Base-by-base conservation (phyloP, 257 asterid species). In the Lycium barbarum region DNA sequence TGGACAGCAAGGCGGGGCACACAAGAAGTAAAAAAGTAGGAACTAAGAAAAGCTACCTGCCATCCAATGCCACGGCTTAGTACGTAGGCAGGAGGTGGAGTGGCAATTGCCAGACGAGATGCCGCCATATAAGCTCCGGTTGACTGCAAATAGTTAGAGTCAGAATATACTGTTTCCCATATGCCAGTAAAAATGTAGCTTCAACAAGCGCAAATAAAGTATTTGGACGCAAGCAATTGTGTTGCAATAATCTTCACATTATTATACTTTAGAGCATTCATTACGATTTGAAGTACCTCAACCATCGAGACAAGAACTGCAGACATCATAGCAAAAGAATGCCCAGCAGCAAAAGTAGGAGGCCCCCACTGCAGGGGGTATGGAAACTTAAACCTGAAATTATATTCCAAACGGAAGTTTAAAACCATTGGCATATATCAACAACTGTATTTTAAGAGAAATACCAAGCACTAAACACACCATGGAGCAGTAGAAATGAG, bases 281-380 rank as follows among this genome's bases (percentile, higher is more conserved):
- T 35, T 36, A 15, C 22, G 26, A 68, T 36, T 36, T 7, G 35
- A 35, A 84, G 20, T 93, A 97, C 99, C 99, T 97, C 99, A 81
- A 95, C 94, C 98, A 97, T 97, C 53, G 99, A 97, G 66, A 97
- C 99, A 35, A 97, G 97, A 88, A 97, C 99, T 83, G 99, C 95
- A 76, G 99, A 94, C 98, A 97, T 97, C 99, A 95, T 95, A 63
- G 99, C 99, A 43, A 97, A 92, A 81, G 90, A 86, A 84, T 97
- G 99, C 55, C 99, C 98, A 11, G 96, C 98, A 1, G 95, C 88
- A 80, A 97, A 97, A 11, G 99, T 97, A 78, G 99, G 99, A 2
- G 98, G 91, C 11, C 99, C 99, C 99, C 99, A 97, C 82, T 97
- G 99, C 87, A 97, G 90, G 63, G 99, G 99, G 86, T 97, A 97